phyloP scores from a whole-genome alignment of 1,139 yeast genomes.

The Taiozyma sp. region DNA sequence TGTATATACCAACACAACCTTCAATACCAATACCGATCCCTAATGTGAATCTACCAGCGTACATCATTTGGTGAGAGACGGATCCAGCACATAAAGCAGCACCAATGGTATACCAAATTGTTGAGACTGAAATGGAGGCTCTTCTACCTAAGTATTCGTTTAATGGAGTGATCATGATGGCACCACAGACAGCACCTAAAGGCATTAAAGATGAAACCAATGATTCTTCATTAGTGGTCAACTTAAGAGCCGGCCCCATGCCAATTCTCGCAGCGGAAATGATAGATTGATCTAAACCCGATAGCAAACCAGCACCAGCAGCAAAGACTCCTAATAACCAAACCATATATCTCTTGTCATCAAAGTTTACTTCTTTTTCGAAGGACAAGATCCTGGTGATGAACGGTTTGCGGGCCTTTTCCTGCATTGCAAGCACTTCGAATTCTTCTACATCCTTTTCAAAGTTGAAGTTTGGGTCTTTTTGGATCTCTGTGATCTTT shows the following conservation, averaged over 20 bases:
- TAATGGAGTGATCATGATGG: constrained; percentile 43
- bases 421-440: constrained; percentile 19
- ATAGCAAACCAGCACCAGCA: constrained; percentile 54
- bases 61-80: constrained; percentile 37
- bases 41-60: constrained; percentile 51
- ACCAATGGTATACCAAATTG: constrained; percentile 53
- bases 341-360: constrained; percentile 42
- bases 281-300: constrained; percentile 54
- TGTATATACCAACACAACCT: constrained; percentile 56
- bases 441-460: constrained; percentile 21
- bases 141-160: constrained; percentile 51
- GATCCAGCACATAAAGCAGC: constrained; percentile 52
- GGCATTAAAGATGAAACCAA: constrained; percentile 56
- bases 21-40: constrained; percentile 60
- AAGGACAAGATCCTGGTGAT: constrained; percentile 18
- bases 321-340: constrained; percentile 46
- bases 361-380: constrained; percentile 29
- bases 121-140: constrained; percentile 45
- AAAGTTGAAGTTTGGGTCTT: constrained; percentile 15
- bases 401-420: constrained; percentile 18
- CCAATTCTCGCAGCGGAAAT: constrained; percentile 56
- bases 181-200: constrained; percentile 52
- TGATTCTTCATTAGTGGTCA: constrained; percentile 34
- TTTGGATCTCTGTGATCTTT: constrained; percentile 11
- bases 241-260: constrained; percentile 35